Base-by-base conservation (phyloP, 179 eudicot genomes). In the Gypsophila paniculata region DNA sequence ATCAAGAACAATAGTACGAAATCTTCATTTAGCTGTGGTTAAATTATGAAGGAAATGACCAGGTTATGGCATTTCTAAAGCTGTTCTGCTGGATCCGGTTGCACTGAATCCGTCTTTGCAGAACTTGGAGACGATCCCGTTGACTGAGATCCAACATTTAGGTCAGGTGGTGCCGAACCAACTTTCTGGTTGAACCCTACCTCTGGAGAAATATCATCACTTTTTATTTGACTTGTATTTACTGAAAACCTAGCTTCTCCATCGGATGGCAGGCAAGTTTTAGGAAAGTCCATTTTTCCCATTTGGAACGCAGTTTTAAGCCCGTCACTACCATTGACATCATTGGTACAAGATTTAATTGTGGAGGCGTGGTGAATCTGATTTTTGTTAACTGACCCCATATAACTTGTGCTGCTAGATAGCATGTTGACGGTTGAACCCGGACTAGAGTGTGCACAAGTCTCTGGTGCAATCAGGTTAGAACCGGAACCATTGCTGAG, bases 21-120 rank as follows among this genome's bases (percentile, higher is more conserved):
- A 71, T 60, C 74, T 15, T 5, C 76, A 21, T 66, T 32, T 25
- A 53, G 55, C 71, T 57, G 54, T 65, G 67, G 75, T 66, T 36
- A 74, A 65, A 32, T 36, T 67, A 53, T 18, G 36, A 59, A 29
- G 19, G n/a, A 61, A 29, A 21, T 52, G 54, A 72, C 77, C 78
- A 61, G 53, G 13, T 26, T 2, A 25, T 11, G 13, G 6, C 25
- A 64, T 52, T 58, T 25, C 44, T 72, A 78, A 13, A 78, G 82
- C 74, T 81, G 85, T 68, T 78, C 72, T 49, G 77, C 79, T 44
- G 78, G 57, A 75, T 78, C 85, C 21, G 82, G 82, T 32, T 75
- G 82, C 61, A 62, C 70, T 32, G 77, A 52, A 51, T 81, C 85
- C 9, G 71, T 46, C 55, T 66, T 72, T 14, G 58, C 74, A 58